phyloP scores from a whole-genome alignment of 2,329 filamentous ascomycete genomes.

The Pseudopyrenochaeta lycopersici region DNA sequence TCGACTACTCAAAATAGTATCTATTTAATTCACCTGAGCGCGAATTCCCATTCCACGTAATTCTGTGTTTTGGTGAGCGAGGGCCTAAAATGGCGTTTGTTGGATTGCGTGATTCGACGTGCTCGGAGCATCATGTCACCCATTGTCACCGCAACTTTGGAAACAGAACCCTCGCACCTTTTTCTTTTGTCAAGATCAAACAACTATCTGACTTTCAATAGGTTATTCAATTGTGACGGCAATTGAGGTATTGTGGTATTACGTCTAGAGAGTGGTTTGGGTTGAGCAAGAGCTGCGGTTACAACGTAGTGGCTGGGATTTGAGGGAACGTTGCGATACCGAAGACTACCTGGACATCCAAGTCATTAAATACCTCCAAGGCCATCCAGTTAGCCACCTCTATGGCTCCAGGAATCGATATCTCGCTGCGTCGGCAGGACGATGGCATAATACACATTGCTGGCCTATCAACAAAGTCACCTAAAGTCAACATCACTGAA shows the following conservation, averaged over 20 bases:
- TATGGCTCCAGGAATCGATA: not conserved
- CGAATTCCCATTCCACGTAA: too few species aligned
- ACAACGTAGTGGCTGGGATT: not conserved
- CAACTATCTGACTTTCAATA: not conserved
- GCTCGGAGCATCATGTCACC: slow-evolving; percentile 36
- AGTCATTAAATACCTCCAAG: not conserved
- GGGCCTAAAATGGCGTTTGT: slow-evolving; percentile 29
- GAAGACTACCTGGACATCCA: not conserved
- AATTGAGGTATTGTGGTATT: not conserved
- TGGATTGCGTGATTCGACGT: slow-evolving; percentile 46
- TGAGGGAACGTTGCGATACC: not conserved
- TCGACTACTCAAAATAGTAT: too few species aligned
- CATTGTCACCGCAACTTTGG: slow-evolving; percentile 15
- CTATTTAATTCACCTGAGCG: too few species aligned
- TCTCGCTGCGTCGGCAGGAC: not conserved
- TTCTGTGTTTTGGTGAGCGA: slow-evolving; percentile 12
- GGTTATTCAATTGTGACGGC: not conserved
- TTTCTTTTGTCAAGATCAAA: not conserved
- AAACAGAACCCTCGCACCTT: not conserved
- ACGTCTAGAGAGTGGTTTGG: not conserved
- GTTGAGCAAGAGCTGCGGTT: not conserved
- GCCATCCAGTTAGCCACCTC: not conserved
- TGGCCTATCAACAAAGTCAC: not conserved
- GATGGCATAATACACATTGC: not conserved
- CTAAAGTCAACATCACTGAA: not conserved